A percentile compares a stretch with the other conserved stretches of the same genome.
Conservation (phyloP, 805 yeast species). For the Citeromyces nyonsensis region DNA sequence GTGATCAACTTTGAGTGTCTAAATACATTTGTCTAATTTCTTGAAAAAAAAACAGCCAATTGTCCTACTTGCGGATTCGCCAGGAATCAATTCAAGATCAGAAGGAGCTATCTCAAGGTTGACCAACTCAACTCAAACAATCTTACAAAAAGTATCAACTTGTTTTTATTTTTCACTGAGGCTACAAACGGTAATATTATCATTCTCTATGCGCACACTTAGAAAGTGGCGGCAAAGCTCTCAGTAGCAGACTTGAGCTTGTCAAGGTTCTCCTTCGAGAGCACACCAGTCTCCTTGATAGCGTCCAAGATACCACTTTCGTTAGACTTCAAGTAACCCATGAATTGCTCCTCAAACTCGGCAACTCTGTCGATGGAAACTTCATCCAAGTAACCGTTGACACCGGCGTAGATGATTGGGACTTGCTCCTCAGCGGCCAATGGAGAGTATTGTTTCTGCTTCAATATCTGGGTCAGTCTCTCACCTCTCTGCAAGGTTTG, state of each 20-base stretch:
- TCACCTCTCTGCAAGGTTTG: constrained; percentile 99
- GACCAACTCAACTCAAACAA: not conserved
- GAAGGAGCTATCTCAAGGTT: too few relatives aligned
- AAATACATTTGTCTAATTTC: too few relatives aligned
- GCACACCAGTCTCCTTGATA: constrained; percentile 80
- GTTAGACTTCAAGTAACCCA: constrained; percentile 83
- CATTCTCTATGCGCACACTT: constrained; percentile 10
- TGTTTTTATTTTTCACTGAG: not conserved
- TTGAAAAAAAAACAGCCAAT: too few relatives aligned
- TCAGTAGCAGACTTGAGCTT: constrained; percentile 85
- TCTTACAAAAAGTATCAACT: not conserved
- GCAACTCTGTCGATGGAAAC: constrained; percentile 75
- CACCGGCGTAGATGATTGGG: constrained; percentile 98
- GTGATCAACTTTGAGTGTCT: too few relatives aligned
- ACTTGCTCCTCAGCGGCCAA: constrained; percentile 98
- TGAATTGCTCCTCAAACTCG: constrained; percentile 87
- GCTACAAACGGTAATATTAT: constrained; percentile 1
- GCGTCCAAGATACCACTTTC: constrained; percentile 73
- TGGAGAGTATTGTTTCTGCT: constrained; percentile 96
- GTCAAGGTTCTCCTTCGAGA: constrained; percentile 74
- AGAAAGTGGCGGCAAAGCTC: constrained; percentile 84
- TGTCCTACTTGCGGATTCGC: too few relatives aligned
- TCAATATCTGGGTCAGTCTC: constrained; percentile 96
- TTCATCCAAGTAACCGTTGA: constrained; percentile 93
- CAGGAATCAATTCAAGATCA: too few relatives aligned